These are phyloP conservation scores for Penicillium glabrum DNA, from an alignment of 2,329 filamentous ascomycete species.

Conservation along the genomic window DNA sequence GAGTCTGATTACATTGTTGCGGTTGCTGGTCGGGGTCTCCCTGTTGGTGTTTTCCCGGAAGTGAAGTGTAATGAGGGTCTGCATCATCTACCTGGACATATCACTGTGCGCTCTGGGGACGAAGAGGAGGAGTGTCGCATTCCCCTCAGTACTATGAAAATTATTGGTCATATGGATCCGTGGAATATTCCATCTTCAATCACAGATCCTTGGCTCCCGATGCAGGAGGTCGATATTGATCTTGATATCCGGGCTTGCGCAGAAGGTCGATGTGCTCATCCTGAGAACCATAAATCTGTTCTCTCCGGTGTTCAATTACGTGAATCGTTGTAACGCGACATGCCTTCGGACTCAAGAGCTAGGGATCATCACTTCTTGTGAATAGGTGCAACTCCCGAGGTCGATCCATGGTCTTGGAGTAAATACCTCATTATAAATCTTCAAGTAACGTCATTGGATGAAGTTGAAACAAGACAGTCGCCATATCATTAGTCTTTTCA, in stretches of 20 bases:
- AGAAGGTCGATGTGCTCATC: slow-evolving; percentile 34
- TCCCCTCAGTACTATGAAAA: slow-evolving; percentile 8
- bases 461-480: not conserved
- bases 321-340: not conserved
- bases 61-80: slow-evolving; percentile 1
- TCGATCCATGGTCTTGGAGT: too few relatives aligned
- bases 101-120: not conserved
- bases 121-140: slow-evolving; percentile 8
- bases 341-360: not conserved
- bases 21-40: slow-evolving; percentile 41
- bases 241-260: slow-evolving; percentile 46
- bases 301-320: not conserved
- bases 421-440: not conserved
- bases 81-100: slow-evolving; percentile 8
- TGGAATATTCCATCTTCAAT: slow-evolving; percentile 13
- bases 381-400: not conserved
- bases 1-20: slow-evolving; percentile 61
- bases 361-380: not conserved
- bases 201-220: slow-evolving; percentile 38
- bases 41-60: slow-evolving; percentile 11
- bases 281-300: not conserved
- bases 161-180: slow-evolving; percentile 19
- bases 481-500: slow-evolving; percentile 17
- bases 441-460: not conserved
- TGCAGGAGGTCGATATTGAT: slow-evolving; percentile 49